A percentile compares a stretch with the other conserved stretches of the same genome.
These are phyloP conservation scores for Fomes fomentarius DNA, from an alignment of 1,284 basidiomycete genomes.

Conservation along the genomic window DNA sequence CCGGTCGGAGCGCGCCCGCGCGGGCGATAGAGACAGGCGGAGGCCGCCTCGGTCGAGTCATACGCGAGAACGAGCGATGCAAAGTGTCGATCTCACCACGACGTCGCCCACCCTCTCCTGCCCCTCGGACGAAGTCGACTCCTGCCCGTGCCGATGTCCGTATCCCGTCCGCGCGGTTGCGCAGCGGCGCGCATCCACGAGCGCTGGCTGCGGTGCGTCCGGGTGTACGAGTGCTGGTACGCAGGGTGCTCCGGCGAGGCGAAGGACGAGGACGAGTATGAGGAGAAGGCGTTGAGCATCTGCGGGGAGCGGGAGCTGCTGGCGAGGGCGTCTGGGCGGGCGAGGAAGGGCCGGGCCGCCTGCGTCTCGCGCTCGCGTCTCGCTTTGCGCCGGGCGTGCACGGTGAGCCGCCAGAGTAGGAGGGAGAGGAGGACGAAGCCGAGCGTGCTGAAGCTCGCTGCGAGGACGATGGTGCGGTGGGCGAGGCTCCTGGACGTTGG, in stretches of 20 bases:
- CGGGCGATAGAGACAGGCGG: neutral
- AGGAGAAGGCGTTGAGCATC: neutral
- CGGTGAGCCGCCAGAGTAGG: constrained; percentile 11
- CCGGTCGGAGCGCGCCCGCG: neutral
- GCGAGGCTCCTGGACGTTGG: neutral
- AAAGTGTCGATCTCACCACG: constrained; percentile 1
- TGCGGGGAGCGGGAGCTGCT: neutral
- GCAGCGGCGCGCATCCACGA: neutral
- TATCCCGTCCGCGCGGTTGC: neutral
- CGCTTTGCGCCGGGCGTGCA: constrained; percentile 1
- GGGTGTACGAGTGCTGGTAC: neutral
- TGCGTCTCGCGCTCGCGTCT: neutral
- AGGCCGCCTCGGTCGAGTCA: neutral
- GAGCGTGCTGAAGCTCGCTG: constrained; percentile 10
- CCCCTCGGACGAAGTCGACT: no score
- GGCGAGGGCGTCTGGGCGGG: neutral
- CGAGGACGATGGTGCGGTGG: constrained; percentile 11
- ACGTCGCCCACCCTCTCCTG: neutral
- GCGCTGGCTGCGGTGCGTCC: neutral
- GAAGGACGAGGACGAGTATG: neutral
- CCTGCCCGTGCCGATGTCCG: no score
- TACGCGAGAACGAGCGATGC: neutral
- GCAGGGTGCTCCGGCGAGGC: no score
- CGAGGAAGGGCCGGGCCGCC: constrained; percentile 15
- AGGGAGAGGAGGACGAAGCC: constrained; percentile 12